Conservation (phyloP, 176 grass and related monocot species). For the Lolium multiflorum region DNA sequence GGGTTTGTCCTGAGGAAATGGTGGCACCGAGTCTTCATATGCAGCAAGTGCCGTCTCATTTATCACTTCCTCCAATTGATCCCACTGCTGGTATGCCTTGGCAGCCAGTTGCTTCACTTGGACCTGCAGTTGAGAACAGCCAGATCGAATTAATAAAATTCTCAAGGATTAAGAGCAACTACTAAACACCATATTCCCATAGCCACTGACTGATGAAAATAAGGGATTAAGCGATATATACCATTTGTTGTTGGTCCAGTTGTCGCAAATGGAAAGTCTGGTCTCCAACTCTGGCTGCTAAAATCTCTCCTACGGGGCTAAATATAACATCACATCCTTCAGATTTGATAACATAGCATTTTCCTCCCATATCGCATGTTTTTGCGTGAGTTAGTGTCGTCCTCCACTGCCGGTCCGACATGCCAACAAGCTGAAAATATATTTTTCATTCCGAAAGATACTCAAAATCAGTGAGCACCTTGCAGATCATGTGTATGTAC, state of each 20-base stretch:
- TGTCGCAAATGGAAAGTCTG: constrained; percentile 3
- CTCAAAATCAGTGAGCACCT: not conserved
- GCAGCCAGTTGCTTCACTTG: constrained; percentile 34
- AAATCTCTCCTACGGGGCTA: constrained; percentile 39
- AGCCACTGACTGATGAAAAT: not conserved
- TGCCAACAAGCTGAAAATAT: constrained; percentile 42
- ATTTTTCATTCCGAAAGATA: not conserved
- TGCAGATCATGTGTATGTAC: not conserved
- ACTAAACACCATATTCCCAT: not conserved
- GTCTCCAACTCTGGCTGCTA: constrained; percentile 14
- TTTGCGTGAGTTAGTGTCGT: constrained; percentile 56
- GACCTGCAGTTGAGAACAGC: constrained; percentile 23
- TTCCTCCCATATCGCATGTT: constrained; percentile 48
- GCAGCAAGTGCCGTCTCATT: constrained; percentile 14
- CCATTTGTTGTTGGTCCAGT: constrained; percentile 31
- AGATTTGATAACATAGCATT: constrained; percentile 47
- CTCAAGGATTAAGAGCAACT: not conserved
- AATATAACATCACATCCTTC: constrained; percentile 40
- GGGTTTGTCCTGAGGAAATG: constrained; percentile 1
- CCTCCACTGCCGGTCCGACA: constrained; percentile 48
- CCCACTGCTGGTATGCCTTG: constrained; percentile 44
- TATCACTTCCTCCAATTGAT: constrained; percentile 40
- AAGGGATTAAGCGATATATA: constrained; percentile 19
- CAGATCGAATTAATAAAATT: not conserved
- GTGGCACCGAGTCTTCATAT: constrained; percentile 1